A percentile compares a stretch with the other conserved stretches of the same genome.
Evolutionary conservation across 495 filamentous ascomycete genomes (phyloP).

Genomic region (Aspergillus biplanus): DNA sequence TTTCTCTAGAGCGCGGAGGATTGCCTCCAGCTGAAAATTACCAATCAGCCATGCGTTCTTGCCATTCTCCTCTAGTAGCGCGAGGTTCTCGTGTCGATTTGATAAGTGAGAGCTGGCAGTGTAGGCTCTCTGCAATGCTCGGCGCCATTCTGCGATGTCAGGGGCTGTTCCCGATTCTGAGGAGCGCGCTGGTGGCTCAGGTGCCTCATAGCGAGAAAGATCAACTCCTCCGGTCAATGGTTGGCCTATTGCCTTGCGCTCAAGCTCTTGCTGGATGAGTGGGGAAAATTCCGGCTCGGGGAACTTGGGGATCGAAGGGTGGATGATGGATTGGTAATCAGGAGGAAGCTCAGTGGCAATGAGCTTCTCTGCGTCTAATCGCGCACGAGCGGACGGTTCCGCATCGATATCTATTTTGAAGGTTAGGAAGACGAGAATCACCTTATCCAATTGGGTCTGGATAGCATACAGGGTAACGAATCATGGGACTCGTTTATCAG

Average conservation of each 20-base stretch:
- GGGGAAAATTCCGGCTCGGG: conserved; percentile 57
- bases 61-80: conserved; percentile 75
- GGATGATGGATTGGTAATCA: conserved; percentile 38
- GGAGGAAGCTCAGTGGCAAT: conserved; percentile 66
- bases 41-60: conserved; percentile 90
- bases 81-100: conserved; percentile 67
- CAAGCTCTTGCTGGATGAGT: conserved; percentile 64
- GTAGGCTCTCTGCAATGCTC: conserved; percentile 56
- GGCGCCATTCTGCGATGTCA: conserved; percentile 43
- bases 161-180: conserved; percentile 34
- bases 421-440: conserved; percentile 17
- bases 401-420: conserved; percentile 67
- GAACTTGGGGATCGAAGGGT: conserved; percentile 45
- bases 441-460: neutral
- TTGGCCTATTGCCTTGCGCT: conserved; percentile 56
- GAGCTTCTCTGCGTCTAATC: conserved; percentile 61
- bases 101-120: conserved; percentile 67
- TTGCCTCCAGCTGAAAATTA: conserved; percentile 76
- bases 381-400: conserved; percentile 62
- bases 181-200: conserved; percentile 43
- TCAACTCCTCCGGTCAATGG: conserved; percentile 70
- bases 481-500: conserved; percentile 75
- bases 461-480: conserved; percentile 75
- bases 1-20: conserved; percentile 71
- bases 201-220: conserved; percentile 78